These are phyloP conservation scores for Moniliophthora roreri DNA, from an alignment of 1,284 basidiomycete genomes.

Conservation along the genomic window DNA sequence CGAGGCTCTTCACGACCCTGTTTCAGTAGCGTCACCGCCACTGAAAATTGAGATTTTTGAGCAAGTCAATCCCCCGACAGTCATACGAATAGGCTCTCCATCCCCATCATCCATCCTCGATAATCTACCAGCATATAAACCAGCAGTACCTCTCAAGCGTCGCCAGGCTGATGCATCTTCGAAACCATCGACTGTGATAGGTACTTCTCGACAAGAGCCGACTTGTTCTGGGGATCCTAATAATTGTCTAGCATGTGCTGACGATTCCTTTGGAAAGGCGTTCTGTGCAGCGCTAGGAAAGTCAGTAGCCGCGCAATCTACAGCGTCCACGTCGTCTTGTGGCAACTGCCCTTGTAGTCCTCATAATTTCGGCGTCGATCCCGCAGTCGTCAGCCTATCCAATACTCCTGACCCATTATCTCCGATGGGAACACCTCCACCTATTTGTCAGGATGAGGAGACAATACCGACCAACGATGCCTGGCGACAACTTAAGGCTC, in stretches of 20 bases:
- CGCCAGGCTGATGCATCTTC: slow-evolving; percentile 36
- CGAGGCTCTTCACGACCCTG: slow-evolving; percentile 46
- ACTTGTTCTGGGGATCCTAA: slow-evolving; percentile 45
- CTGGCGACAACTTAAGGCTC: slow-evolving; percentile 85
- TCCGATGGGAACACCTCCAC: slow-evolving; percentile 13
- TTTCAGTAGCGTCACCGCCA: slow-evolving; percentile 13
- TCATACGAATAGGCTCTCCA: slow-evolving; percentile 27
- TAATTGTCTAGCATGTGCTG: slow-evolving; percentile 78
- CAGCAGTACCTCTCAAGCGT: slow-evolving; percentile 73
- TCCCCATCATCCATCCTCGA: slow-evolving; percentile 60
- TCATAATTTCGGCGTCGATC: slow-evolving; percentile 16
- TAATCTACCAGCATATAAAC: slow-evolving; percentile 74
- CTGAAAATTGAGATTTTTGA: slow-evolving; percentile 38
- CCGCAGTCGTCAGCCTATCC: slow-evolving; percentile 15
- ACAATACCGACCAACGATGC: slow-evolving; percentile 82
- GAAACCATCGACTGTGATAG: slow-evolving; percentile 50
- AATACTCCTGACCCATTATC: slow-evolving; percentile 17
- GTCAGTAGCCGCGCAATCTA: slow-evolving; percentile 39
- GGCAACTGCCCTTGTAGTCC: slow-evolving; percentile 48
- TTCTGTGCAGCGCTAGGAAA: slow-evolving; percentile 79
- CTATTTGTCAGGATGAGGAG: slow-evolving; percentile 30
- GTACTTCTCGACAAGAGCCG: slow-evolving; percentile 20
- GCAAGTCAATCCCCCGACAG: slow-evolving; percentile 19
- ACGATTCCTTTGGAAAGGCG: slow-evolving; percentile 81
- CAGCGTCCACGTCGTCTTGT: slow-evolving; percentile 41